A percentile compares a stretch with the other conserved stretches of the same genome.
Evolutionary conservation across 1,284 basidiomycete species (phyloP).

Genomic region (Cutaneotrichosporon mucoides): DNA sequence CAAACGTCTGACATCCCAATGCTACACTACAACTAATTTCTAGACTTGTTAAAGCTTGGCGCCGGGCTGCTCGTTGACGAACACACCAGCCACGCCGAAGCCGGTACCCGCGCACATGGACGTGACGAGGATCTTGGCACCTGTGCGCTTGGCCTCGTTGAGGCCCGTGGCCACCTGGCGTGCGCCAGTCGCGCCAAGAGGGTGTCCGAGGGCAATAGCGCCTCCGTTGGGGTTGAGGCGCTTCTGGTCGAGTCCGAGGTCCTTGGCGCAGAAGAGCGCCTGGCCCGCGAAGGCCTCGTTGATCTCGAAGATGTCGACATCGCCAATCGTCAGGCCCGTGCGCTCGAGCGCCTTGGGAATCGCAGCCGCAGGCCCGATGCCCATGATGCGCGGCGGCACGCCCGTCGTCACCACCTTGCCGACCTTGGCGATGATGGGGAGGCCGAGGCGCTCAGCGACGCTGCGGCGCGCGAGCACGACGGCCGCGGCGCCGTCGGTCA

Average conservation of each 20-base stretch:
- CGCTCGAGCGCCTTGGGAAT: constrained; percentile 69
- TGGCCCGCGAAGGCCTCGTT: constrained; percentile 87
- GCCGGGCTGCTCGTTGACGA: constrained; percentile 11
- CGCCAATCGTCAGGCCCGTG: constrained; percentile 62
- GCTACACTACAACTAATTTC: not conserved
- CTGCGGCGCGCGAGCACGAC: constrained; percentile 79
- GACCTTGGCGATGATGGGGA: constrained; percentile 87
- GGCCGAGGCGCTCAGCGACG: constrained; percentile 73
- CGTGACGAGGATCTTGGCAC: constrained; percentile 76
- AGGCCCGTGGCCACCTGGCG: constrained; percentile 80
- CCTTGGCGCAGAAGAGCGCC: constrained; percentile 68
- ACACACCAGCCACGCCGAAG: constrained; percentile 18
- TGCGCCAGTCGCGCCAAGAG: constrained; percentile 65
- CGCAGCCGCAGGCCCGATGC: constrained; percentile 80
- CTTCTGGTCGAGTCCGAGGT: constrained; percentile 67
- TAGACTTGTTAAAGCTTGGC: constrained; percentile 5
- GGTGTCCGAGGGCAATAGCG: constrained; percentile 56
- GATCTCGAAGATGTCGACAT: constrained; percentile 80
- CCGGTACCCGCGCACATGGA: constrained; percentile 90
- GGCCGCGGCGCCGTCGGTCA: constrained; percentile 92
- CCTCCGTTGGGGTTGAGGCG: constrained; percentile 86
- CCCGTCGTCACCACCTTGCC: constrained; percentile 71
- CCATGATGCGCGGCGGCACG: constrained; percentile 77
- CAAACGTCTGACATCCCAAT: not conserved
- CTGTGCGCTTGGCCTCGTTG: constrained; percentile 66